Evolutionary conservation across 257 asterid genomes (phyloP).

Genomic region (Cynanchum wilfordii): DNA sequence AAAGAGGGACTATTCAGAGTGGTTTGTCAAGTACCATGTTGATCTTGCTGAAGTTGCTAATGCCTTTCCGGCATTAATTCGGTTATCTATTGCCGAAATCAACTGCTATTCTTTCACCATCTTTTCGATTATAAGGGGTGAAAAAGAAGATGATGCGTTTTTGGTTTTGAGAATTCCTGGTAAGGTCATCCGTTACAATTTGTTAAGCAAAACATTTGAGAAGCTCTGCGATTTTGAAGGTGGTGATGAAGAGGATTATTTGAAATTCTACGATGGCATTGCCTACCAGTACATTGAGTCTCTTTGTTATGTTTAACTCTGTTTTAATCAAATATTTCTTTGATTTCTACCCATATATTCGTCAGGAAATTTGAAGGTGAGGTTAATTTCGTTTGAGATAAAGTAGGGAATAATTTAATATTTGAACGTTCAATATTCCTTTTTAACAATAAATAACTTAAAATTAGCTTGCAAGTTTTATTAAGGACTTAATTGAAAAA

Average conservation of each 20-base stretch:
- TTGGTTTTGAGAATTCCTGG: conserved; percentile 29
- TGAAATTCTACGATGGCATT: not conserved
- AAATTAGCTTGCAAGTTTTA: too few relatives aligned
- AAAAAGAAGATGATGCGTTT: conserved; percentile 25
- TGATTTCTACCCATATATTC: too few relatives aligned
- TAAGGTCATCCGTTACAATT: conserved; percentile 20
- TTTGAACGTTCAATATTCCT: too few relatives aligned
- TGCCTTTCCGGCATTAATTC: conserved; percentile 18
- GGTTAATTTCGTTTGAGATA: too few relatives aligned
- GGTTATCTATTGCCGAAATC: not conserved
- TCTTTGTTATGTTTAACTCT: conserved; percentile 17
- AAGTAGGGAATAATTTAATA: too few relatives aligned
- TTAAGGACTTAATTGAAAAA: too few relatives aligned
- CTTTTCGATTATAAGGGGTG: conserved; percentile 22
- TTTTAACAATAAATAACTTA: too few relatives aligned
- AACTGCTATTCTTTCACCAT: not conserved
- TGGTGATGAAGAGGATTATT: conserved; percentile 6
- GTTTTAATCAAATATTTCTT: too few relatives aligned
- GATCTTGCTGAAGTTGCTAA: conserved; percentile 20
- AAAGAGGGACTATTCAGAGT: conserved; percentile 33
- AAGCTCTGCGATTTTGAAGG: conserved; percentile 26
- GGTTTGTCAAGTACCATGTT: conserved; percentile 37
- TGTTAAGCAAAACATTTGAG: conserved; percentile 8
- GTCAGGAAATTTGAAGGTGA: too few relatives aligned
- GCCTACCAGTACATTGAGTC: conserved; percentile 21